Percentiles rank a stretch among this genome's conserved stretches.
These are phyloP conservation scores for Nyssa sinensis DNA, from an alignment of 148 eudicot genomes.

Conservation along the genomic window DNA sequence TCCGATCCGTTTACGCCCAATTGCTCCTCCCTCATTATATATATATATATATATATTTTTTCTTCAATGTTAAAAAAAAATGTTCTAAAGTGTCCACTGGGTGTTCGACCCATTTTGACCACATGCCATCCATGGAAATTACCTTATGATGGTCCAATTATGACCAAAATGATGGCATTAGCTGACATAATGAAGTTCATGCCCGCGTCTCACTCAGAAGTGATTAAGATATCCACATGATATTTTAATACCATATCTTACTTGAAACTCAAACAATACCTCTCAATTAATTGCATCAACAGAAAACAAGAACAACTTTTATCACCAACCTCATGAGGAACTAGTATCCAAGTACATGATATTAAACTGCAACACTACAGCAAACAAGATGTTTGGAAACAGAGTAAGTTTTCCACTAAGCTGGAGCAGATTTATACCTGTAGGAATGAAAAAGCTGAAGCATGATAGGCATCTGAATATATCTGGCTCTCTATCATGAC, in stretches of 20 bases:
- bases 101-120: no score
- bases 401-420: background rate
- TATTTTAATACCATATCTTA: background rate
- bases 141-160: no score
- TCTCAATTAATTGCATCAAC: background rate
- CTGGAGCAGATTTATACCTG: constrained; percentile 35
- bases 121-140: no score
- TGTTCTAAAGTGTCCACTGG: no score
- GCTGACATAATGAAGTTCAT: no score
- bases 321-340: background rate
- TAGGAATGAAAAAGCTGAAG: constrained; percentile 74
- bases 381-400: background rate
- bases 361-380: background rate
- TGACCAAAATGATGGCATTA: no score
- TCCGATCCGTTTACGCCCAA: no score
- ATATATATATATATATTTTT: no score
- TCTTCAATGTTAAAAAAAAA: no score
- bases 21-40: no score
- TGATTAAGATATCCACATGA: no score
- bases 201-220: no score
- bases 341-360: background rate
- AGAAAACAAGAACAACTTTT: background rate
- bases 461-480: constrained; percentile 78
- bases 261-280: background rate
- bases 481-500: constrained; percentile 29